Conservation (phyloP, 768 basidiomycete species). For the Boletus huronensis region DNA sequence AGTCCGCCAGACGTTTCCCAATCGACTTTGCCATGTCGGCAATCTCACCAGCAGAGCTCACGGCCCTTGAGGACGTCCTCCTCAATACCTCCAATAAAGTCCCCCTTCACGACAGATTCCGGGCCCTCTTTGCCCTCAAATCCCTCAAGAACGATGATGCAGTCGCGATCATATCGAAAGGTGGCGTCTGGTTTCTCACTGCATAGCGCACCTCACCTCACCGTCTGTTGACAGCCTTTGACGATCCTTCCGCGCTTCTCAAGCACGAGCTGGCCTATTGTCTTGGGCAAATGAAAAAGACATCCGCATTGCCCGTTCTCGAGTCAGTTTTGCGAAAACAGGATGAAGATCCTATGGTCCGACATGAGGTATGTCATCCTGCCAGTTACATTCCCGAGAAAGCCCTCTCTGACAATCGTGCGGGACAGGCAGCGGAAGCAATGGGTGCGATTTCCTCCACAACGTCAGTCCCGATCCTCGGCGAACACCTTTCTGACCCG, state of each 20-base stretch:
- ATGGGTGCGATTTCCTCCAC: constrained; percentile 87
- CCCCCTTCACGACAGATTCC: constrained; percentile 82
- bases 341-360: constrained; percentile 89
- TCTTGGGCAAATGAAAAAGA: constrained; percentile 83
- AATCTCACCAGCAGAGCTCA: constrained; percentile 53
- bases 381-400: not conserved
- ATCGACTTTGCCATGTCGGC: constrained; percentile 28
- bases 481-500: constrained; percentile 66
- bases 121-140: constrained; percentile 91
- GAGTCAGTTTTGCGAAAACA: constrained; percentile 69
- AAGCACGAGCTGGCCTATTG: constrained; percentile 99
- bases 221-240: constrained; percentile 55
- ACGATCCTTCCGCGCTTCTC: constrained; percentile 82
- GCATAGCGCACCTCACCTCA: not conserved
- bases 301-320: constrained; percentile 72
- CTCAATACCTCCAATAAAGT: constrained; percentile 73
- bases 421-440: constrained; percentile 88
- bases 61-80: constrained; percentile 66
- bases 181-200: constrained; percentile 37
- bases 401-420: constrained; percentile 11
- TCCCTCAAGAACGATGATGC: constrained; percentile 75
- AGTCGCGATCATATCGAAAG: constrained; percentile 81
- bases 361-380: constrained; percentile 74
- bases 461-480: constrained; percentile 63
- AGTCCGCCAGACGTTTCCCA: constrained; percentile 47